Evolutionary conservation across 2,329 filamentous ascomycete species (phyloP).

Genomic region (Aspergillus brasiliensis): DNA sequence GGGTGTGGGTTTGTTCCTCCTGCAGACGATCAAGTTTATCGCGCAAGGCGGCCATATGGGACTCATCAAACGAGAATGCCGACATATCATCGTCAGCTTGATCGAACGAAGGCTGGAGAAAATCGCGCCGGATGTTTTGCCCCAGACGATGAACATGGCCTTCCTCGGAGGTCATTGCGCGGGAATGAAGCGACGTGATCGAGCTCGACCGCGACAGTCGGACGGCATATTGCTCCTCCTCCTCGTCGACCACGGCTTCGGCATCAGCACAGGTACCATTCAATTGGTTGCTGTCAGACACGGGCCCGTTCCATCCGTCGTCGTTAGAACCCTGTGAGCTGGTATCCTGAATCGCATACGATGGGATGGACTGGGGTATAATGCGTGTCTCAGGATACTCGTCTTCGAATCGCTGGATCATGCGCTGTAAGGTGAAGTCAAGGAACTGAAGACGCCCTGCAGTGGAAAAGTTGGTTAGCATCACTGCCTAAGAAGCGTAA

Average conservation of each 20-base stretch:
- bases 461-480: constrained; percentile 8
- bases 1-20: constrained; percentile 44
- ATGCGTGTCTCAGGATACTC: constrained; percentile 88
- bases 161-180: constrained; percentile 68
- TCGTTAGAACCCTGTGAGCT: constrained; percentile 40
- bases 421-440: constrained; percentile 81
- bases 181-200: constrained; percentile 68
- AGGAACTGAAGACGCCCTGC: constrained; percentile 78
- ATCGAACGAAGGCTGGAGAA: constrained; percentile 55
- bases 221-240: constrained; percentile 48
- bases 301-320: constrained; percentile 24
- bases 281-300: constrained; percentile 35
- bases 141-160: constrained; percentile 70
- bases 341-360: constrained; percentile 26
- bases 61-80: constrained; percentile 38
- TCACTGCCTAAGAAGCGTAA: background rate
- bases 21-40: constrained; percentile 47
- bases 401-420: constrained; percentile 94
- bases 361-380: constrained; percentile 25
- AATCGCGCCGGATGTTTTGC: constrained; percentile 65
- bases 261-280: constrained; percentile 30
- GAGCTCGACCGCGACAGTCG: constrained; percentile 62
- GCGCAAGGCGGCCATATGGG: constrained; percentile 49
- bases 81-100: constrained; percentile 37
- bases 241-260: constrained; percentile 41